Evolutionary conservation across 1,284 basidiomycete species (phyloP).

Genomic region (Caloboletus firmus): DNA sequence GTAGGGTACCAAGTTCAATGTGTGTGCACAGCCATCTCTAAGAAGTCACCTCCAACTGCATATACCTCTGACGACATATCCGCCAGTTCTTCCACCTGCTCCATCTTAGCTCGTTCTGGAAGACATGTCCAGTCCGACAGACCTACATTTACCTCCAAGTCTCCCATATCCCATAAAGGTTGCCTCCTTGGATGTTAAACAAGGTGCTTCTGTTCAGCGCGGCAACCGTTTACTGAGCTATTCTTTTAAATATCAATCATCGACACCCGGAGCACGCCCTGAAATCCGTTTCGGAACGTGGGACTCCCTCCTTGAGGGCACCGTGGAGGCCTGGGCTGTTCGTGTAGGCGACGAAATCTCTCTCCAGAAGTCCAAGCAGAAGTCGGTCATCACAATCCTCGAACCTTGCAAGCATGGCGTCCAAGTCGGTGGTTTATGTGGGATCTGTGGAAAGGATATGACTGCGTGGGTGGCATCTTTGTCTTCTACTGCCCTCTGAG

Average conservation of each 20-base stretch:
- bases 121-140: slow-evolving; percentile 51
- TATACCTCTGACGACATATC: slow-evolving; percentile 18
- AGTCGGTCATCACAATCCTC: slow-evolving; percentile 61
- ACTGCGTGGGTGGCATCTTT: slow-evolving; percentile 64
- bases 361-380: slow-evolving; percentile 53
- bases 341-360: slow-evolving; percentile 59
- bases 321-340: slow-evolving; percentile 65
- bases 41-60: slow-evolving; percentile 1
- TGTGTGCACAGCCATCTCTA: slow-evolving; percentile 24
- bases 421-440: slow-evolving; percentile 90
- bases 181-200: slow-evolving; percentile 57
- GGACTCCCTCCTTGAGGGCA: slow-evolving; percentile 83
- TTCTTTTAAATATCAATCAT: slow-evolving; percentile 60
- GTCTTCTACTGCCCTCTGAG: slow-evolving; percentile 6
- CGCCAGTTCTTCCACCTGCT: neutral
- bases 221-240: slow-evolving; percentile 79
- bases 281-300: slow-evolving; percentile 83
- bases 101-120: neutral
- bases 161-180: slow-evolving; percentile 82
- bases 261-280: slow-evolving; percentile 43
- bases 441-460: slow-evolving; percentile 91
- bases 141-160: slow-evolving; percentile 65
- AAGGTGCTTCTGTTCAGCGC: slow-evolving; percentile 52
- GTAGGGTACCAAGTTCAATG: neutral
- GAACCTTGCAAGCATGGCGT: slow-evolving; percentile 94